phyloP scores from a whole-genome alignment of 306 rosid species.

The Vigna angularis region DNA sequence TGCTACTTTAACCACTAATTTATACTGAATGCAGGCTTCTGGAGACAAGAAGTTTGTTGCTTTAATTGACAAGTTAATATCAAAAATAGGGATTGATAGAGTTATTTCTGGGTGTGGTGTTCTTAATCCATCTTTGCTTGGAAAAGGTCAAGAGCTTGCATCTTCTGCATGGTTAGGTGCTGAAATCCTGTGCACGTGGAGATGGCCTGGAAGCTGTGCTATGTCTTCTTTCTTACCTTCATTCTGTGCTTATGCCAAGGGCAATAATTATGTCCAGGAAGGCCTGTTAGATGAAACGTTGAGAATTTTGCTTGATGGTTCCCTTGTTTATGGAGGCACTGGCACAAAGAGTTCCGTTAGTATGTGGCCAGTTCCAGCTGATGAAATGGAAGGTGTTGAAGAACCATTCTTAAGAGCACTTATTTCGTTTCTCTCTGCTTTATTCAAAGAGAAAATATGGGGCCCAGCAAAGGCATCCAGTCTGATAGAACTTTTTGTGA shows the following conservation, averaged over 20 bases:
- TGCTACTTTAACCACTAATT: constrained; percentile 39
- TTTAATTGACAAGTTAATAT: constrained; percentile 68
- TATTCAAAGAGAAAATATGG: constrained; percentile 83
- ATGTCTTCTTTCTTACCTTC: constrained; percentile 78
- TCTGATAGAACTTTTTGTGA: constrained; percentile 64
- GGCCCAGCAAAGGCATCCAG: constrained; percentile 57
- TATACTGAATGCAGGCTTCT: constrained; percentile 69
- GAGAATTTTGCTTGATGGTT: constrained; percentile 73
- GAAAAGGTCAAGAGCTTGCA: constrained; percentile 57
- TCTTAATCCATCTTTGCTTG: constrained; percentile 47
- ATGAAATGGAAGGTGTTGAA: constrained; percentile 67
- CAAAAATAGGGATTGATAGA: constrained; percentile 70
- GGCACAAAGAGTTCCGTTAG: constrained; percentile 57
- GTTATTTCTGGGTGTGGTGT: constrained; percentile 54
- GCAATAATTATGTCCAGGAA: constrained; percentile 53
- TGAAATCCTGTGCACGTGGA: constrained; percentile 96
- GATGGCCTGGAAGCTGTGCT: constrained; percentile 90
- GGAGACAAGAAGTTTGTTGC: constrained; percentile 72
- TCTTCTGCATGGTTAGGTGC: constrained; percentile 87
- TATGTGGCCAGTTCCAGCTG: constrained; percentile 64
- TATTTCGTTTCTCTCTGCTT: constrained; percentile 63
- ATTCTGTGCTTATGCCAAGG: constrained; percentile 66
- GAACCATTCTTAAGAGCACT: constrained; percentile 97
- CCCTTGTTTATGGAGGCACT: constrained; percentile 75
- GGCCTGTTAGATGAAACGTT: constrained; percentile 69